These are phyloP conservation scores for Silene noctiflora DNA, from an alignment of 179 eudicot genomes.

Conservation along the genomic window DNA sequence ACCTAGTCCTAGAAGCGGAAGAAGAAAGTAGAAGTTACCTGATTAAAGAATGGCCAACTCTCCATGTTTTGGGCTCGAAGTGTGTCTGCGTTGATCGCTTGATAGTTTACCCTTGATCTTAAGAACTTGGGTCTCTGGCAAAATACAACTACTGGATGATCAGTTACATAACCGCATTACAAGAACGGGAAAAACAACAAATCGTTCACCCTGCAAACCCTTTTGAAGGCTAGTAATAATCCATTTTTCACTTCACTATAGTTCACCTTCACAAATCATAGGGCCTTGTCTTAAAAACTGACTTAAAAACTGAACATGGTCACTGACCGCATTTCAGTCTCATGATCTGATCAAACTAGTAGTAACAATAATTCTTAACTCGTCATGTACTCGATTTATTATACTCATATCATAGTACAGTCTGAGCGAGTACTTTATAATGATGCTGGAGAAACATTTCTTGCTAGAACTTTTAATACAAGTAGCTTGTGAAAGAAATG, in stretches of 20 bases:
- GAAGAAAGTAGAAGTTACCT: constrained; percentile 35
- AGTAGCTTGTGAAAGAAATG: too few relatives aligned
- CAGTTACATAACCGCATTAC: neutral
- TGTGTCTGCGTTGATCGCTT: constrained; percentile 76
- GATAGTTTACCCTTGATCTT: constrained; percentile 69
- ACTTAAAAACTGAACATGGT: too few relatives aligned
- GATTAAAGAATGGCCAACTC: constrained; percentile 83
- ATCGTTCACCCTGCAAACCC: neutral
- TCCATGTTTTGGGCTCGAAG: constrained; percentile 87
- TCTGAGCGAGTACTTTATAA: too few relatives aligned
- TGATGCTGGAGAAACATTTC: too few relatives aligned
- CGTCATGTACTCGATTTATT: too few relatives aligned
- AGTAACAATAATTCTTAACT: too few relatives aligned
- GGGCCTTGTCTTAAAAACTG: neutral
- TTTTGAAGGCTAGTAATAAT: neutral
- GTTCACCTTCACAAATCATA: neutral
- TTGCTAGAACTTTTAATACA: too few relatives aligned
- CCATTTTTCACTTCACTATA: neutral
- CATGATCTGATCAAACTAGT: too few relatives aligned
- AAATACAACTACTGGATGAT: constrained; percentile 11
- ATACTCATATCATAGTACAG: too few relatives aligned
- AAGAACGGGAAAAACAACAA: neutral
- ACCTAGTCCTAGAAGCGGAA: neutral
- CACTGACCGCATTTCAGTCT: too few relatives aligned
- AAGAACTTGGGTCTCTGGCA: constrained; percentile 78